Conservation (phyloP, 306 rosid species). For the Dalbergia oliveri region DNA sequence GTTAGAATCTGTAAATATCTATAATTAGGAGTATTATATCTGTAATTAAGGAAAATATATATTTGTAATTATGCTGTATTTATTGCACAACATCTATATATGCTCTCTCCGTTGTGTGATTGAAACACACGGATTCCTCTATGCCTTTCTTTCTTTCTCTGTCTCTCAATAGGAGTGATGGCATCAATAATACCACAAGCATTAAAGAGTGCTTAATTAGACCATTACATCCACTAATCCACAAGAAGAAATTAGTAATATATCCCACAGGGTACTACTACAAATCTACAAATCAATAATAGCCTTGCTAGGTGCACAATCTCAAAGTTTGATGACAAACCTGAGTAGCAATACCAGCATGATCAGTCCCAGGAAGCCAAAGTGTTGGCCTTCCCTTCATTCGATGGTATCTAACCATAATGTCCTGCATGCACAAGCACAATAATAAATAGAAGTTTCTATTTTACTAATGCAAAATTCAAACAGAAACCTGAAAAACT, state of each 20-base stretch:
- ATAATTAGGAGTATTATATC: too few relatives aligned
- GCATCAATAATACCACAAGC: not conserved
- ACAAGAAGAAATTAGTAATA: constrained; percentile 11
- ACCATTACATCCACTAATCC: not conserved
- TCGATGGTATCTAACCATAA: constrained; percentile 93
- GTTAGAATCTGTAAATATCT: too few relatives aligned
- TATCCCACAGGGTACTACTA: not conserved
- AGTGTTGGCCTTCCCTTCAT: constrained; percentile 98
- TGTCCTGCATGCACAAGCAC: constrained; percentile 69
- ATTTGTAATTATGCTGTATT: too few relatives aligned
- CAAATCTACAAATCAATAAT: constrained; percentile 6
- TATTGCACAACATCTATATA: too few relatives aligned
- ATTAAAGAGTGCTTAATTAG: not conserved
- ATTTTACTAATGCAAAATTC: constrained; percentile 3
- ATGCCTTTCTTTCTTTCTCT: too few relatives aligned
- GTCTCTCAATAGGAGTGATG: too few relatives aligned
- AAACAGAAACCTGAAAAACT: constrained; percentile 26
- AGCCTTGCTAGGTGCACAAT: not conserved
- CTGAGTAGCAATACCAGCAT: constrained; percentile 99
- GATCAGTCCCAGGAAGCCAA: constrained; percentile 99
- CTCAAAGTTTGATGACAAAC: constrained; percentile 53
- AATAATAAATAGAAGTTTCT: constrained; percentile 13
- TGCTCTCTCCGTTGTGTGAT: too few relatives aligned
- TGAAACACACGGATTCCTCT: too few relatives aligned
- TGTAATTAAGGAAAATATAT: too few relatives aligned